Evolutionary conservation across 2,329 filamentous ascomycete genomes (phyloP).

Genomic region (Geosmithia putterillii): DNA sequence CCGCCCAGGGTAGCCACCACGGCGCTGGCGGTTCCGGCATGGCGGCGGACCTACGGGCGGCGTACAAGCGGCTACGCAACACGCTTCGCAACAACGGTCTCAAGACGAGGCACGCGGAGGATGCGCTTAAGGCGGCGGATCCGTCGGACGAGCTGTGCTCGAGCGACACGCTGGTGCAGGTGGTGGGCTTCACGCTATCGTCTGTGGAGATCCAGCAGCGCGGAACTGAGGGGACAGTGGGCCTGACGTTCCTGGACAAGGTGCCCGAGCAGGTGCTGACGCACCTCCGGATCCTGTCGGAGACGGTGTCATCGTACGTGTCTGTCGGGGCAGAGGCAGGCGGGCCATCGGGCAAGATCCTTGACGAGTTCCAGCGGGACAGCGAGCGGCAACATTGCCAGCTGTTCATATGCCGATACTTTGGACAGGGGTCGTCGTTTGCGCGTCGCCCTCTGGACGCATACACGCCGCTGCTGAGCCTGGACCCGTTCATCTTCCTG

Average conservation of each 20-base stretch:
- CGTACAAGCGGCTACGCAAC: conserved; percentile 48
- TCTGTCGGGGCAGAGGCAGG: neutral
- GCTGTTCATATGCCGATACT: conserved; percentile 54
- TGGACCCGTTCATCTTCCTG: conserved; percentile 71
- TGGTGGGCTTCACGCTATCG: conserved; percentile 75
- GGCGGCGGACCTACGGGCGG: conserved; percentile 42
- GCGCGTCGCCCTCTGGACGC: conserved; percentile 28
- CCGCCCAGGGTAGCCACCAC: neutral
- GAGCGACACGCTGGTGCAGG: conserved; percentile 48
- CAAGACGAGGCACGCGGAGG: conserved; percentile 20
- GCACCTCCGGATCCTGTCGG: conserved; percentile 76
- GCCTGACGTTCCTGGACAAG: conserved; percentile 67
- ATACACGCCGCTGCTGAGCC: conserved; percentile 46
- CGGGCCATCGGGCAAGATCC: neutral
- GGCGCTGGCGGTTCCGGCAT: conserved; percentile 14
- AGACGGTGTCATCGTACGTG: conserved; percentile 71
- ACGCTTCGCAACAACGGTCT: conserved; percentile 46
- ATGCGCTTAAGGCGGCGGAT: conserved; percentile 10
- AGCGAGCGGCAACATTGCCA: conserved; percentile 64
- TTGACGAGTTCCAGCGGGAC: conserved; percentile 53
- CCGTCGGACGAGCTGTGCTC: conserved; percentile 32
- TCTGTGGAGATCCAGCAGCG: conserved; percentile 86
- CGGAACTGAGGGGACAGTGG: conserved; percentile 62
- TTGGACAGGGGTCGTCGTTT: conserved; percentile 26
- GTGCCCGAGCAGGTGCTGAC: conserved; percentile 76